Evolutionary conservation across 1,284 basidiomycete species (phyloP), one percentile per base, ranked within the genome.

Genomic region (Athelia sp.): DNA sequence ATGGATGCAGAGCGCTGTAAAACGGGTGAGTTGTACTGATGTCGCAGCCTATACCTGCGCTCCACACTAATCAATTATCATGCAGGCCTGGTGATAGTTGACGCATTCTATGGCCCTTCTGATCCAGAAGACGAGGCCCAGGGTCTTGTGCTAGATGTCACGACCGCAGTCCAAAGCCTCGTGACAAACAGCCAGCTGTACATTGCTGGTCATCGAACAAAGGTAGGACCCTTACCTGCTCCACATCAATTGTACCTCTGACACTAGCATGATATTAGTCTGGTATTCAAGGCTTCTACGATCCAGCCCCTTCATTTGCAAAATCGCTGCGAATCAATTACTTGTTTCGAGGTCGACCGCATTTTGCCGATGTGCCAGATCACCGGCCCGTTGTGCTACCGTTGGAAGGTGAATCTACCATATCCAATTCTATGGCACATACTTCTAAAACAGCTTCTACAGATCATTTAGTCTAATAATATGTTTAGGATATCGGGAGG

Each of bases 41-140:
- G 46, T 40, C 23, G 34, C 17, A 22, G 18, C 17, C 38, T 14
- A 26, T 47, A 23, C 15, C 24, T 23, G 23, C 36, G 36, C 46
- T 48, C 48, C 43, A 29, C 21, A 32, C 23, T 10, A 49, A 49
- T 54, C 50, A 23, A 4, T 26, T 42, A 32, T 26, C 31, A 46
- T 40, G 47, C 46, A 82, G 84, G 87, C 46, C 68, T 91, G n/a
- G 75, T 90, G 47, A 75, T 91, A 55, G 60, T 82, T 43, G 76
- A 81, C 51, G 87, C 84, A 2, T 68, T 67, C 40, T 91, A 90
- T 58, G 81, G 84, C 22, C 73, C 74, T n/a, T 40, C 36, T 40
- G 36, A 40, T 8, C 36, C 6, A 40, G 36, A 40, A 54, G 65
- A 67, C 34, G 63, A 64, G 47, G 61, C 62, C 8, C 61, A 65